These are phyloP conservation scores for Talaromyces sp. DNA, from an alignment of 2,329 filamentous ascomycete genomes.

Conservation along the genomic window DNA sequence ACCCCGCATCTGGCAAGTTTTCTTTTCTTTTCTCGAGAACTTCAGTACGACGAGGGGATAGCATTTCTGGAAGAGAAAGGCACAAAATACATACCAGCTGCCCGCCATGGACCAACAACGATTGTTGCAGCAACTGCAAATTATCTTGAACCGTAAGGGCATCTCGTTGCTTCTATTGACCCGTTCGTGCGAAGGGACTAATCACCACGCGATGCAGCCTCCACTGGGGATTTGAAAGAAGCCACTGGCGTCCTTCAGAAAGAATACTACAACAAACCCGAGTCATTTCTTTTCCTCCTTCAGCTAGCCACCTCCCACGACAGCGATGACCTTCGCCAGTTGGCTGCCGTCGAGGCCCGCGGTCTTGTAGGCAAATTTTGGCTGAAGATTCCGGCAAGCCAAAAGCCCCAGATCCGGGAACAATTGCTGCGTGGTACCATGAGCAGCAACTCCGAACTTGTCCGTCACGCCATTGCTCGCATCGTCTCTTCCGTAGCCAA, in stretches of 20 bases:
- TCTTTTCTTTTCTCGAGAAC: slow-evolving; percentile 8
- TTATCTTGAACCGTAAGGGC: slow-evolving; percentile 77
- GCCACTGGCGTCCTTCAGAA: slow-evolving; percentile 88
- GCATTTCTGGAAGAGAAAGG: neutral
- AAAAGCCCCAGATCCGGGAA: slow-evolving; percentile 76
- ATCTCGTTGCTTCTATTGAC: slow-evolving; percentile 16
- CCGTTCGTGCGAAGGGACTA: slow-evolving; percentile 1
- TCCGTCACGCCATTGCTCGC: slow-evolving; percentile 81
- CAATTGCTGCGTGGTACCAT: slow-evolving; percentile 80
- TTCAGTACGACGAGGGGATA: slow-evolving; percentile 8
- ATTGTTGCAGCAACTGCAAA: slow-evolving; percentile 81
- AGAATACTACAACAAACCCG: slow-evolving; percentile 82
- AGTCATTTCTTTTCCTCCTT: slow-evolving; percentile 79
- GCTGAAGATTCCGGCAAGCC: slow-evolving; percentile 65
- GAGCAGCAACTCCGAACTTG: slow-evolving; percentile 70
- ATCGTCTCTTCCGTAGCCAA: slow-evolving; percentile 83
- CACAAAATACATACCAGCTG: neutral
- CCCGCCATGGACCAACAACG: slow-evolving; percentile 70
- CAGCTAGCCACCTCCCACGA: slow-evolving; percentile 81
- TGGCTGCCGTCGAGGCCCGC: slow-evolving; percentile 84
- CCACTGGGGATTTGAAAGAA: slow-evolving; percentile 84
- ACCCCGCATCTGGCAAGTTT: slow-evolving; percentile 11
- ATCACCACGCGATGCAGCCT: slow-evolving; percentile 54
- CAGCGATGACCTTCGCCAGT: slow-evolving; percentile 70
- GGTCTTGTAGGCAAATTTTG: slow-evolving; percentile 84